Percentiles rank a stretch among this genome's conserved stretches.
These are phyloP conservation scores for Fraxinus americana DNA, from an alignment of 257 asterid species.

Conservation along the genomic window DNA sequence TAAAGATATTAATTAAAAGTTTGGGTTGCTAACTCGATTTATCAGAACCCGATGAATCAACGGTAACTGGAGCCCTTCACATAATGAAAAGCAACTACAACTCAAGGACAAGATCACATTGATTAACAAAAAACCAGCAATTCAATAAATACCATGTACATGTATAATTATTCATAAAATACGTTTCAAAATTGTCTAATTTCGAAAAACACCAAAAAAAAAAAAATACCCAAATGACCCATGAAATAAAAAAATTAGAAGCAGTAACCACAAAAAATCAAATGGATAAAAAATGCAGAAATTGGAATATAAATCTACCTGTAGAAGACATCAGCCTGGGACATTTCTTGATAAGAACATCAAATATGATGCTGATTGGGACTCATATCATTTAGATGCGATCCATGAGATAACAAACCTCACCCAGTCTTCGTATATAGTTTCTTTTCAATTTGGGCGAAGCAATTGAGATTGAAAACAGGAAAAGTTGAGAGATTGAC, in stretches of 20 bases:
- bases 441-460: not conserved
- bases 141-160: not conserved
- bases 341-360: conserved; percentile 45
- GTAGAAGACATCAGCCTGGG: conserved; percentile 68
- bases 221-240: conserved; percentile 6
- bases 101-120: not conserved
- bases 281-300: not conserved
- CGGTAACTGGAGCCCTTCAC: not conserved
- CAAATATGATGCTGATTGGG: conserved; percentile 7
- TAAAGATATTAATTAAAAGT: not conserved
- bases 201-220: not conserved
- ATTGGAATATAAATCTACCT: conserved; percentile 38
- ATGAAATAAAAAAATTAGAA: conserved; percentile 7
- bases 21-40: not conserved
- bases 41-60: not conserved
- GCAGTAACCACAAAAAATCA: not conserved
- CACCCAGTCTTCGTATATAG: not conserved
- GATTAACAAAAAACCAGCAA: not conserved
- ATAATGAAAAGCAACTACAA: not conserved
- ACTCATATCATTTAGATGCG: not conserved
- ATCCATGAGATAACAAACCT: not conserved
- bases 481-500: not conserved
- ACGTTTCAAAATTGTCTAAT: conserved; percentile 1
- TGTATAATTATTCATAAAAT: not conserved
- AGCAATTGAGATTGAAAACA: not conserved